These are phyloP conservation scores for Drechslerella coelobrocha DNA, from an alignment of 2,329 filamentous ascomycete species.

Conservation along the genomic window DNA sequence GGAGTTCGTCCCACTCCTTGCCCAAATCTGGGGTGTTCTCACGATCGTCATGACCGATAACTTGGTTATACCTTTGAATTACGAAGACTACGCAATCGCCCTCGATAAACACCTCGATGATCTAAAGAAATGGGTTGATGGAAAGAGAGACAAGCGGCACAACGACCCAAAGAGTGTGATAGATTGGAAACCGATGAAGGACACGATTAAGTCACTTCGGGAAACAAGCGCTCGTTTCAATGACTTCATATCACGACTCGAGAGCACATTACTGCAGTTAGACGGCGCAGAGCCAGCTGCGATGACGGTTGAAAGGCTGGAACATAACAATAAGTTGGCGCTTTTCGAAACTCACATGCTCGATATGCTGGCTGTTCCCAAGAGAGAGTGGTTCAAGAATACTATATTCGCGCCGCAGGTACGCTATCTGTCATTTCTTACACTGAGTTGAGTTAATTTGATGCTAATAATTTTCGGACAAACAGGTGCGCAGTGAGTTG, in stretches of 20 bases:
- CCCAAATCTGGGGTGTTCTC: slow-evolving; percentile 71
- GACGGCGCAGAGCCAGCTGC: slow-evolving; percentile 78
- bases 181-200: slow-evolving; percentile 67
- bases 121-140: slow-evolving; percentile 70
- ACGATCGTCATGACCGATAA: slow-evolving; percentile 69
- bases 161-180: slow-evolving; percentile 57
- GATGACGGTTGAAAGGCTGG: slow-evolving; percentile 71
- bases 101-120: slow-evolving; percentile 71
- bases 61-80: slow-evolving; percentile 70
- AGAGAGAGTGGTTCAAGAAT: slow-evolving; percentile 92
- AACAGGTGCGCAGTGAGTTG: slow-evolving; percentile 41
- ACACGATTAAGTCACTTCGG: slow-evolving; percentile 69
- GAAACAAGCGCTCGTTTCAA: slow-evolving; percentile 65
- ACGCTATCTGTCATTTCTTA: slow-evolving; percentile 8
- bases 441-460: background rate
- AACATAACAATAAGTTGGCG: slow-evolving; percentile 79
- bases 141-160: slow-evolving; percentile 60
- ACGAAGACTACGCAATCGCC: slow-evolving; percentile 66
- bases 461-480: slow-evolving; percentile 15
- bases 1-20: slow-evolving; percentile 80
- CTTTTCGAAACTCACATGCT: slow-evolving; percentile 82
- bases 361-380: slow-evolving; percentile 81
- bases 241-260: slow-evolving; percentile 79
- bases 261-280: slow-evolving; percentile 71
- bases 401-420: slow-evolving; percentile 81